Conservation (phyloP, 495 filamentous ascomycete genomes). For the Penicillium pancosmium region DNA sequence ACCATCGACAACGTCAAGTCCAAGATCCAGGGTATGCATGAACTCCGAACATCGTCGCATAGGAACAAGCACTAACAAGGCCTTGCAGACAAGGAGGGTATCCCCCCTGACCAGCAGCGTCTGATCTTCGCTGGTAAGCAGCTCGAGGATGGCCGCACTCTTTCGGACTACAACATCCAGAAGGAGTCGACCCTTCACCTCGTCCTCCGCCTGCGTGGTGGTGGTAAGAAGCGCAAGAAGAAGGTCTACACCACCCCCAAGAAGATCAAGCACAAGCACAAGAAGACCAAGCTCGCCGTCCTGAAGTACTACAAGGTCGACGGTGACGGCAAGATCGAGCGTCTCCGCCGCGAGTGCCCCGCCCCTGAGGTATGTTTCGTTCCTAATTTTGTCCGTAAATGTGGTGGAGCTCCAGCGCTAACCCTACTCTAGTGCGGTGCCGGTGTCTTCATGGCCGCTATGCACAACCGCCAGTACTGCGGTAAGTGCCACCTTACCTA, state of each 20-base stretch:
- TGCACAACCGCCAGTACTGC: constrained; percentile 99
- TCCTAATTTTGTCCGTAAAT: neutral
- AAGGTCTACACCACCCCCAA: constrained; percentile 99
- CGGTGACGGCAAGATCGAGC: constrained; percentile 99
- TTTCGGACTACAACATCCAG: constrained; percentile 99
- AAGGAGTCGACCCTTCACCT: constrained; percentile 99
- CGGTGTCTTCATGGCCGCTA: constrained; percentile 99
- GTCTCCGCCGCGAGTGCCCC: constrained; percentile 96
- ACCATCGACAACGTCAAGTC: constrained; percentile 99
- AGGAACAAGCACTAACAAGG: constrained; percentile 17
- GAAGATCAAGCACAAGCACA: constrained; percentile 99
- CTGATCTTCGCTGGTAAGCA: constrained; percentile 99
- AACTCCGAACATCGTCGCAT: neutral
- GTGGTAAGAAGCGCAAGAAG: constrained; percentile 99
- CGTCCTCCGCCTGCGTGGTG: constrained; percentile 95
- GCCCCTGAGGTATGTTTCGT: constrained; percentile 72
- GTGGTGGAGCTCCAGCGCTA: constrained; percentile 30
- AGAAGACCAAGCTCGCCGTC: constrained; percentile 99
- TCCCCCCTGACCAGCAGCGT: constrained; percentile 99
- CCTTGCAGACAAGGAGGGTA: constrained; percentile 93
- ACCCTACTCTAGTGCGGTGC: constrained; percentile 78
- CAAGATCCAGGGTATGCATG: constrained; percentile 72
- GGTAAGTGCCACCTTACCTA: constrained; percentile 99
- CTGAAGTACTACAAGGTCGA: constrained; percentile 99
- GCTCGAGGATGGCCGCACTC: constrained; percentile 98